phyloP scores from a whole-genome alignment of 306 rosid species.

The Cicer yamashitae region DNA sequence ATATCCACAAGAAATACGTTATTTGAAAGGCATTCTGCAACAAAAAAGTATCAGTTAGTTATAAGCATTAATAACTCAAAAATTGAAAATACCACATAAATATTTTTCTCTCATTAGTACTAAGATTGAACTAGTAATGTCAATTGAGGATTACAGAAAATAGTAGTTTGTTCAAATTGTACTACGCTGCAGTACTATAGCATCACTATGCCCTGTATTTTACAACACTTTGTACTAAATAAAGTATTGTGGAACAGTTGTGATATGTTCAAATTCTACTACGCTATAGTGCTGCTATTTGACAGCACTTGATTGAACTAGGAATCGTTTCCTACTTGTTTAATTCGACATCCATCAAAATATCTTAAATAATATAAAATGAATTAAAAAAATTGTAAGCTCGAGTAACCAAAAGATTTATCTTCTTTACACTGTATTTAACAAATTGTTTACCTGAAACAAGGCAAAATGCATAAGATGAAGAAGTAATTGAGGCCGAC shows the following conservation, averaged over 20 bases:
- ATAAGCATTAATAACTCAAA: constrained; percentile 3
- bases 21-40: constrained; percentile 96
- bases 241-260: too few species aligned
- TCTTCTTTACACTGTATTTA: background rate
- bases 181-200: too few species aligned
- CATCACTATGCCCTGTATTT: too few species aligned
- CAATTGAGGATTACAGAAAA: too few species aligned
- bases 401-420: background rate
- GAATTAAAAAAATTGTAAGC: background rate
- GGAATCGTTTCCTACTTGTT: background rate
- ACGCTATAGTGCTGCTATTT: background rate
- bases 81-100: background rate
- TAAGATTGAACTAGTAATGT: background rate
- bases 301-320: background rate
- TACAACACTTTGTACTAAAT: too few species aligned
- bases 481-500: constrained; percentile 85
- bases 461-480: constrained; percentile 89
- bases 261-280: too few species aligned
- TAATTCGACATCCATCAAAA: constrained; percentile 15
- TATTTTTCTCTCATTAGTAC: background rate
- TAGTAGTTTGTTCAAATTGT: too few species aligned
- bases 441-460: constrained; percentile 74
- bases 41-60: constrained; percentile 44
- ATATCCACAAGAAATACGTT: constrained; percentile 86
- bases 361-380: background rate